Evolutionary conservation across 495 filamentous ascomycete genomes (phyloP), one percentile per base, ranked within the genome.

Genomic region (Hypoxylon rickii): DNA sequence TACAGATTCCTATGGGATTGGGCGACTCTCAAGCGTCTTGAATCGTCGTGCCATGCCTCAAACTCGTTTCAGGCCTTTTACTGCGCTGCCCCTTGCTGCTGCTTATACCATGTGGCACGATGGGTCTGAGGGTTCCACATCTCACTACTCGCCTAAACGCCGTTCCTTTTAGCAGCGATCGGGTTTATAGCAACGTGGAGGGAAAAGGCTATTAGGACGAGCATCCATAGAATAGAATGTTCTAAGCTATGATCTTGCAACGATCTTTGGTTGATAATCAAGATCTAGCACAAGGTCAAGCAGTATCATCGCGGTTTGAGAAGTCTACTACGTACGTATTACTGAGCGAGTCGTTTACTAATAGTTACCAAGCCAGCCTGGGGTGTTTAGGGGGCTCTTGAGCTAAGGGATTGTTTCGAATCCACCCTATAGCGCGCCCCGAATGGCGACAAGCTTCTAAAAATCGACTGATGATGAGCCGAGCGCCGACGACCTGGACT

Each of bases 401-500:
- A 21, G 39, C 44, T 54, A 45, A 11, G 52, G n/a, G 31, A 21
- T 22, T 49, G 53, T 63, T 58, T 63, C 49, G 59, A 53, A 58
- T 40, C 59, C 42, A 63, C n/a, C 32, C 33, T 48, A 57, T 37
- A 37, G 43, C 40, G 31, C 18, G 19, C 16, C 53, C 40, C 8
- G 29, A 26, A 36, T 33, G 31, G 49, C 29, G 43, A 43, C 34
- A 40, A 39, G 33, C 32, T 46, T 32, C 49, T 34, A 50, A 47
- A 29, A 41, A 63, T 63, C 59, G 59, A 50, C 43, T 36, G 53
- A 63, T 63, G 8, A 63, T 63, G 59, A 34, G 59, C 26, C 38
- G 44, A 46, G 57, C 59, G 53, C 44, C 53, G 48, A 53, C 32
- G 17, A 53, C 39, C 18, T 54, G 44, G 22, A 37, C 38, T 45